Evolutionary conservation across 345 rosid species (phyloP), one percentile per base, ranked within the genome.

Genomic region (Aethionema arabicum): DNA sequence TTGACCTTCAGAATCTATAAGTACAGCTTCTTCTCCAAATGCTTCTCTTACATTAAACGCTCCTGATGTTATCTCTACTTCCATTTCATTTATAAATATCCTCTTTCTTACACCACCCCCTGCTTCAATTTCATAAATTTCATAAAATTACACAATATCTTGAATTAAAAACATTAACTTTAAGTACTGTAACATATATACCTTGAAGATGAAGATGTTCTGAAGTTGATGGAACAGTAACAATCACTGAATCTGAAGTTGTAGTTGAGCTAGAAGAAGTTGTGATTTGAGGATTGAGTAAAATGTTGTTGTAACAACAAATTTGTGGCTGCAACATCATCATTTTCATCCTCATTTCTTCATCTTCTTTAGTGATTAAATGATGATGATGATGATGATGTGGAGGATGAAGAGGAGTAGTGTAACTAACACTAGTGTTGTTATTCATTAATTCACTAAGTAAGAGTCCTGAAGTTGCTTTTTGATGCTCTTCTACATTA

Each of bases 71-170:
- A 93, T 81, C 60, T 93, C 97, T 47, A 90, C 74, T n/a, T 88
- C 87, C 59, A 93, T 81, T 56, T 90, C 97, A 51, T 90, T 87
- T 81, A 93, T 83, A 44, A 87, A 87, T 71, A 92, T 95, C 65
- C 76, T 87, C 62, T 76, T 78, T 72, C 72, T 83, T 4, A 63
- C 49, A 4, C 65, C 49, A 4, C 65, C 46, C n/a, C 54, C 69
- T 59, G 56, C n/a, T 65, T 46, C 15, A 8, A 51, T 52, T 52
- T 43, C 56, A 47, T 47, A 47, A 51, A 66, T 59, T 60, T 60
- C 61, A 66, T 72, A 56, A 21, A 21, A 21, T 21, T 21, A 58
- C 27, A 65, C 21, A 64, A 45, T 65, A 72, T 71, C 59, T 65
- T 46, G 43, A 49, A 30, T 6, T 36, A 9, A 39, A 12, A 50